phyloP scores from a whole-genome alignment of 768 basidiomycete genomes.

The Mycena belliarum region DNA sequence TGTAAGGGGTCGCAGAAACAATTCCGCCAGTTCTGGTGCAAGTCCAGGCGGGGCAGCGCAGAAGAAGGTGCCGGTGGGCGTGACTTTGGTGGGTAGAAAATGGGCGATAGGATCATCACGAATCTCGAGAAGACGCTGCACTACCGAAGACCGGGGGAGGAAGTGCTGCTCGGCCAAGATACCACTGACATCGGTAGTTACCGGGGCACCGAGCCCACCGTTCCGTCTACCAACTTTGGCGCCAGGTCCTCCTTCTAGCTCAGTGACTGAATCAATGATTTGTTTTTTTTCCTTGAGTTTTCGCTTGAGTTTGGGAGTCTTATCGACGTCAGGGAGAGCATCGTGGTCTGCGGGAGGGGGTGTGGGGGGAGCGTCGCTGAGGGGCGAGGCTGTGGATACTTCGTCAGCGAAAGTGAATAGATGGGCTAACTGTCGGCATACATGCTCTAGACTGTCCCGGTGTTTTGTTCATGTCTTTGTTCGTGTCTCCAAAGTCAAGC shows the following conservation, averaged over 20 bases:
- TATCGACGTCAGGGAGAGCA: conserved; percentile 50
- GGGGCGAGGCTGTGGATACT: conserved; percentile 64
- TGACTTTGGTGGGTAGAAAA: conserved; percentile 83
- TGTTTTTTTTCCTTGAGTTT: conserved; percentile 78
- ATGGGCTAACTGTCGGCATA: conserved; percentile 39
- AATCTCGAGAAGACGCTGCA: conserved; percentile 86
- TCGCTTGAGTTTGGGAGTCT: conserved; percentile 43
- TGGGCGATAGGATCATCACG: conserved; percentile 81
- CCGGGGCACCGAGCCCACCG: conserved; percentile 52
- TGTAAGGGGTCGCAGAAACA: conserved; percentile 82
- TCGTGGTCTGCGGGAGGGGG: conserved; percentile 65
- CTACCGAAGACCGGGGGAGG: conserved; percentile 80
- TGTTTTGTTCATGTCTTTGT: conserved; percentile 53
- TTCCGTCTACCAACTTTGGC: conserved; percentile 53
- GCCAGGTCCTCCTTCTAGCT: conserved; percentile 68
- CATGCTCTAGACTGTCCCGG: conserved; percentile 71
- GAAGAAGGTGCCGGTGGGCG: conserved; percentile 72
- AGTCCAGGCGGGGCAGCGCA: conserved; percentile 85
- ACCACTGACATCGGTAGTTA: conserved; percentile 58
- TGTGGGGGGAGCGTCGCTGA: conserved; percentile 73
- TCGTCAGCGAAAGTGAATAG: background rate
- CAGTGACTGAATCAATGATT: conserved; percentile 88
- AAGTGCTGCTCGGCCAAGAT: conserved; percentile 82
- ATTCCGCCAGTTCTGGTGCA: conserved; percentile 74
- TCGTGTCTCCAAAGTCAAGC: conserved; percentile 58